Evolutionary conservation across 495 filamentous ascomycete species (phyloP).

Genomic region (Xylaria flabelliformis): DNA sequence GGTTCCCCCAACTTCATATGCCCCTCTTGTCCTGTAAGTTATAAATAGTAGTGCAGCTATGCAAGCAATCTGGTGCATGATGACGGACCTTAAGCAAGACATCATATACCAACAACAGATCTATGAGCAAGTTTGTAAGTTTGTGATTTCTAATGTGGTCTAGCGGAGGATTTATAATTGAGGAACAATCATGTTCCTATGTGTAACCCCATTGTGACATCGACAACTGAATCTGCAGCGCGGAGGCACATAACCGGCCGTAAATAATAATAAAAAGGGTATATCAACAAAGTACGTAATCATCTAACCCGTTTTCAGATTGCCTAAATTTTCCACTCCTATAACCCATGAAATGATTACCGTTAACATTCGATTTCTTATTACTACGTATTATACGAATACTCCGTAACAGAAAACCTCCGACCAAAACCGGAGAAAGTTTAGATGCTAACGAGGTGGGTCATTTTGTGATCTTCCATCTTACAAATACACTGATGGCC

Average conservation of each 20-base stretch:
- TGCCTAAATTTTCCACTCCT: too few relatives aligned
- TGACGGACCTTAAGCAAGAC: background rate
- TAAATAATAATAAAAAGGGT: too few relatives aligned
- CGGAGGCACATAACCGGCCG: background rate
- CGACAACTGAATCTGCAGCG: background rate
- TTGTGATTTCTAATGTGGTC: background rate
- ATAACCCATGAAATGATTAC: too few relatives aligned
- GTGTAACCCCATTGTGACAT: background rate
- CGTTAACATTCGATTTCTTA: too few relatives aligned
- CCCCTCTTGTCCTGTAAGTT: background rate
- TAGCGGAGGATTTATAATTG: background rate
- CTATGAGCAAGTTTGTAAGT: background rate
- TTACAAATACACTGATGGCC: background rate
- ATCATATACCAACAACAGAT: background rate
- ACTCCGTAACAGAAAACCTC: too few relatives aligned
- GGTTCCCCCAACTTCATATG: background rate
- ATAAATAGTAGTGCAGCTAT: conserved; percentile 6
- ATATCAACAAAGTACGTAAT: too few relatives aligned
- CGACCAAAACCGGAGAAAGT: too few relatives aligned
- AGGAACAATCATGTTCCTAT: background rate
- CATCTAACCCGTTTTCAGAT: too few relatives aligned
- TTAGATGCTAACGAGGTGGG: background rate
- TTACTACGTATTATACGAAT: too few relatives aligned
- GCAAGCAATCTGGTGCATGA: background rate
- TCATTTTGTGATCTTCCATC: background rate